Evolutionary conservation across 2,329 filamentous ascomycete genomes (phyloP).

Genomic region (Saccharata proteae): DNA sequence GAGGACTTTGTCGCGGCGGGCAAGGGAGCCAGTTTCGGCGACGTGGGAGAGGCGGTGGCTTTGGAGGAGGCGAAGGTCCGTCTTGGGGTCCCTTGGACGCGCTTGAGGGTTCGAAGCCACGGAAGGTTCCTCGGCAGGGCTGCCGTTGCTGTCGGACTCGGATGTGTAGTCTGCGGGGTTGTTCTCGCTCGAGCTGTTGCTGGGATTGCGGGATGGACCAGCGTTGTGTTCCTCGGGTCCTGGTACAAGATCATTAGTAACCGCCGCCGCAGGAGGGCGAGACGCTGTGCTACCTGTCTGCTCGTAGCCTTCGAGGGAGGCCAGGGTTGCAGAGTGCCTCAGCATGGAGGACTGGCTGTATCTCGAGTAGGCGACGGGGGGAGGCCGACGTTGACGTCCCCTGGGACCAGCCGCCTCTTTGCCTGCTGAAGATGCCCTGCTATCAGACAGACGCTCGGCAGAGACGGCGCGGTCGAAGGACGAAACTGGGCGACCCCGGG

Average conservation of each 20-base stretch:
- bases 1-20: slow-evolving; percentile 17
- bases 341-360: slow-evolving; percentile 24
- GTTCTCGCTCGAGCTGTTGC: slow-evolving; percentile 4
- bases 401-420: slow-evolving; percentile 1
- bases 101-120: slow-evolving; percentile 20
- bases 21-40: slow-evolving; percentile 38
- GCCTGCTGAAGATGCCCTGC: slow-evolving; percentile 15
- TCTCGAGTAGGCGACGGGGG: slow-evolving; percentile 23
- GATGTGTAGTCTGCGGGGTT: slow-evolving; percentile 3
- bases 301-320: slow-evolving; percentile 18
- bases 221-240: neutral
- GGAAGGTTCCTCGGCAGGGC: neutral
- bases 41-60: slow-evolving; percentile 37
- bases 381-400: slow-evolving; percentile 16
- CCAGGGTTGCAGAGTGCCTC: slow-evolving; percentile 21
- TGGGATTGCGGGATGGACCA: slow-evolving; percentile 6
- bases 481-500: slow-evolving; percentile 20
- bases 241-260: no score
- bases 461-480: slow-evolving; percentile 25
- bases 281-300: no score
- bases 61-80: slow-evolving; percentile 24
- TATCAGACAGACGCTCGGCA: slow-evolving; percentile 21
- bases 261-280: no score
- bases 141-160: slow-evolving; percentile 1
- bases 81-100: slow-evolving; percentile 5